Evolutionary conservation across 1,139 yeast genomes (phyloP).

Genomic region (Candida tunisiensis): DNA sequence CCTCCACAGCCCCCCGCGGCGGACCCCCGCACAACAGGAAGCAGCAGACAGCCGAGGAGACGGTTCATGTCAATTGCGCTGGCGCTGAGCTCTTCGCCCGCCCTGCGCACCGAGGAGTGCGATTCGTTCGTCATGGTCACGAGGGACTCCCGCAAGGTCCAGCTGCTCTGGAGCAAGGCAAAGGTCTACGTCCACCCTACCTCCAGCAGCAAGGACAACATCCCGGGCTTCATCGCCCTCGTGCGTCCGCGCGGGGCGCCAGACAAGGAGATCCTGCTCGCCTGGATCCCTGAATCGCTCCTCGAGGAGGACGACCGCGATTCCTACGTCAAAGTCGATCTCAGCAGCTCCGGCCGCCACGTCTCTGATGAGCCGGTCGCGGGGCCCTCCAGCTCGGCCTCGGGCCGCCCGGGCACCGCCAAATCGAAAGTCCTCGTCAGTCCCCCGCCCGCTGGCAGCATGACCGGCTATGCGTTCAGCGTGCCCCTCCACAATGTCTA

Average conservation of each 20-base stretch:
- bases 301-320: slow-evolving; percentile 32
- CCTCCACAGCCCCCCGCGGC: no score
- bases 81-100: no score
- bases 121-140: no score
- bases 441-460: slow-evolving; percentile 34
- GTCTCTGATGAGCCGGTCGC: slow-evolving; percentile 2
- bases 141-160: slow-evolving; percentile 9
- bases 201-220: slow-evolving; percentile 51
- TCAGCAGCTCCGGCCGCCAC: slow-evolving; percentile 17
- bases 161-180: slow-evolving; percentile 22
- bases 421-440: slow-evolving; percentile 23
- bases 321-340: slow-evolving; percentile 35
- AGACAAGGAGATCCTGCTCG: slow-evolving; percentile 42
- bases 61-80: no score
- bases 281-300: slow-evolving; percentile 59
- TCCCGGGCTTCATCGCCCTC: slow-evolving; percentile 58
- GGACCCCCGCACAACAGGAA: no score
- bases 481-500: slow-evolving; percentile 44
- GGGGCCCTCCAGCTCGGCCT: slow-evolving; percentile 4
- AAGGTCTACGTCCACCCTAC: slow-evolving; percentile 67
- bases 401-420: slow-evolving; percentile 3
- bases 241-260: slow-evolving; percentile 33
- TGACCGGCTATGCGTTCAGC: slow-evolving; percentile 50
- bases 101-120: no score
- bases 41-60: no score